These are phyloP conservation scores for Neocucurbitaria cava DNA, from an alignment of 2,329 filamentous ascomycete genomes.

Conservation along the genomic window DNA sequence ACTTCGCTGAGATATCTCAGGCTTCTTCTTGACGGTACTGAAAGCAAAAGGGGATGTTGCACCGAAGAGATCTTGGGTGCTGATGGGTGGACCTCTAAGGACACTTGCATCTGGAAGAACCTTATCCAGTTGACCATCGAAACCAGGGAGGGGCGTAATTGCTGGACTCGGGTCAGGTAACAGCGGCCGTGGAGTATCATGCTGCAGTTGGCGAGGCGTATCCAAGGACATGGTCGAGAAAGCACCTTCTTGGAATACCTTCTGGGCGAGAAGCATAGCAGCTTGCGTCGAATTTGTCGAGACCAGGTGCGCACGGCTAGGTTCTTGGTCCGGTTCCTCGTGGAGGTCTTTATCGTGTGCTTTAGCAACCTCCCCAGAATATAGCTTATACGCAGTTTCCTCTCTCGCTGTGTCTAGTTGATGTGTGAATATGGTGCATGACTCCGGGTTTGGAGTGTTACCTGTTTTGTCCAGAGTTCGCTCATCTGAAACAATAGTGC, in stretches of 20 bases:
- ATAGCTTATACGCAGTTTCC: background rate
- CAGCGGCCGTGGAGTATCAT: slow-evolving; percentile 22
- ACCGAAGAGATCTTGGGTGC: slow-evolving; percentile 55
- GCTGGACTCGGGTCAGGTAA: slow-evolving; percentile 25
- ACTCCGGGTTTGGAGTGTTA: background rate
- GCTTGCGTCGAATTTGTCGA: slow-evolving; percentile 47
- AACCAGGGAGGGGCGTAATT: slow-evolving; percentile 40
- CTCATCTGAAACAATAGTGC: background rate
- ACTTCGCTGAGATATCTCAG: slow-evolving; percentile 21
- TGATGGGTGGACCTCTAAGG: slow-evolving; percentile 32
- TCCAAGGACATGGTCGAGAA: slow-evolving; percentile 23
- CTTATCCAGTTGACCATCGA: slow-evolving; percentile 31
- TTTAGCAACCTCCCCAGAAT: background rate
- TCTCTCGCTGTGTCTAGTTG: background rate
- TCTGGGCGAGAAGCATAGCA: slow-evolving; percentile 42
- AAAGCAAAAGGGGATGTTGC: slow-evolving; percentile 50
- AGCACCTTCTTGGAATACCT: slow-evolving; percentile 42
- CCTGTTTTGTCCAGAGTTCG: background rate
- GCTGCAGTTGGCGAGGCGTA: slow-evolving; percentile 16
- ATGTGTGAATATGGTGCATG: background rate
- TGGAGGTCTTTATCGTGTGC: background rate
- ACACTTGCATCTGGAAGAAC: slow-evolving; percentile 17
- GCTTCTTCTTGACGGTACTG: slow-evolving; percentile 52
- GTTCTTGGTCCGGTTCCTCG: slow-evolving; percentile 2
- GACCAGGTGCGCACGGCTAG: slow-evolving; percentile 17